Percentiles rank a stretch among this genome's conserved stretches.
phyloP scores from a whole-genome alignment of 164 flowering plant species.

The Amborella trichopoda region DNA sequence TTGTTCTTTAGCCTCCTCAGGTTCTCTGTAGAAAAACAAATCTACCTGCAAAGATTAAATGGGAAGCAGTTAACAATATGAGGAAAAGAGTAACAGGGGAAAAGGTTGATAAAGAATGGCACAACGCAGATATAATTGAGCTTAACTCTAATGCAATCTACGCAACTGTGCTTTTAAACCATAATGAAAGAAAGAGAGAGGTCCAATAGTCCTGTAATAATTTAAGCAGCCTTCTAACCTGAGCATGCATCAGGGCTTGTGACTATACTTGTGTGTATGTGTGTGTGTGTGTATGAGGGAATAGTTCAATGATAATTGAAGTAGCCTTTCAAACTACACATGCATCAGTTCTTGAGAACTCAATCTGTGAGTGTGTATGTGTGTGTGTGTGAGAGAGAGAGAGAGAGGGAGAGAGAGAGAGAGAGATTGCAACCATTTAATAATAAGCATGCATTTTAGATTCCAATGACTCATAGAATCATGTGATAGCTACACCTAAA shows the following conservation, averaged over 20 bases:
- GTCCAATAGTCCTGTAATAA: background rate
- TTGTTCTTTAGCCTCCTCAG: slow-evolving; percentile 53
- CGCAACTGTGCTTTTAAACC: too few relatives aligned
- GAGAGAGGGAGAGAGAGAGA: background rate
- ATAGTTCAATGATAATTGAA: too few relatives aligned
- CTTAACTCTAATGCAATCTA: too few relatives aligned
- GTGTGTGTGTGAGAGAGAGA: background rate
- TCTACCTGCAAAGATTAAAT: slow-evolving; percentile 45
- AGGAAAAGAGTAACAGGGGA: background rate
- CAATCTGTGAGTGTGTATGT: too few relatives aligned
- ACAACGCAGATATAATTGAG: too few relatives aligned
- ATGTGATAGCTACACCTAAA: background rate
- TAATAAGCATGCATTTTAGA: background rate
- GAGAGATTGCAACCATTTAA: background rate
- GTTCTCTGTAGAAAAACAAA: slow-evolving; percentile 71
- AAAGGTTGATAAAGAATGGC: background rate
- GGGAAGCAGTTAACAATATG: background rate
- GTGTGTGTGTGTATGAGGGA: too few relatives aligned
- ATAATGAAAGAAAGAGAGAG: background rate
- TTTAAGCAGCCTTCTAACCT: background rate
- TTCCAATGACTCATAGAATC: background rate
- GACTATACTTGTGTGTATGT: too few relatives aligned
- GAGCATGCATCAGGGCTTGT: too few relatives aligned
- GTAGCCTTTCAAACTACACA: too few relatives aligned
- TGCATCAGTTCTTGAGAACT: too few relatives aligned